A percentile compares a stretch with the other conserved stretches of the same genome.
Evolutionary conservation across 345 rosid genomes (phyloP).

Genomic region (Garcia nutans): DNA sequence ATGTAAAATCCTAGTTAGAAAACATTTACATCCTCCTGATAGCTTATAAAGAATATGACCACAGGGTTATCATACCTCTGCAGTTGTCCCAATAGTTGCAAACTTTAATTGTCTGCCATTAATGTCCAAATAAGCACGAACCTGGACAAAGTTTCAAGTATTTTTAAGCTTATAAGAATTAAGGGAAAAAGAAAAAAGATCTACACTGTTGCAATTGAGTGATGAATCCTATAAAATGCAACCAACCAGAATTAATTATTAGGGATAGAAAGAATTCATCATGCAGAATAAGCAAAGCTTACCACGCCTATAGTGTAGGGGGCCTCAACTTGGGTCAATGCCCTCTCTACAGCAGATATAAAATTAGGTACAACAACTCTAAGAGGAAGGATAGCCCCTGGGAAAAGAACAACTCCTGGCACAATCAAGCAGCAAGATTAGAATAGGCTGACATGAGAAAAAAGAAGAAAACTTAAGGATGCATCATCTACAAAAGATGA

Average conservation of each 20-base stretch:
- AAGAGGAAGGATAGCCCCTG: conserved; percentile 92
- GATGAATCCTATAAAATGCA: no score
- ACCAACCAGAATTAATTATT: no score
- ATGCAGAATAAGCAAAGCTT: conserved; percentile 25
- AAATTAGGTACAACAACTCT: conserved; percentile 71
- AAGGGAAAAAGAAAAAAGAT: neutral
- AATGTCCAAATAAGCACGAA: conserved; percentile 53
- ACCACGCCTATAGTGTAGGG: conserved; percentile 92
- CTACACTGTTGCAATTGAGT: neutral
- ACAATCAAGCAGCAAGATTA: conserved; percentile 22
- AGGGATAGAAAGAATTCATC: conserved; percentile 2
- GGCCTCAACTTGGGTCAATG: conserved; percentile 63
- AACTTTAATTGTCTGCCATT: conserved; percentile 40
- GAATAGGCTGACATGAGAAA: neutral
- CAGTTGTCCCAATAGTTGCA: conserved; percentile 83
- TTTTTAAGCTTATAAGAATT: conserved; percentile 8
- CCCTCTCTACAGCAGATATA: conserved; percentile 80
- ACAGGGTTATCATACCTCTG: conserved; percentile 56
- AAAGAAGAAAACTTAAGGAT: neutral
- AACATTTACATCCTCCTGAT: neutral
- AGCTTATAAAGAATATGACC: neutral
- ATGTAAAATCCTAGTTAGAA: neutral
- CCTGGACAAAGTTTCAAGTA: conserved; percentile 39
- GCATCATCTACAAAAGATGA: neutral
- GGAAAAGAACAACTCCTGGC: conserved; percentile 92